phyloP scores from a whole-genome alignment of 2,329 filamentous ascomycete species.

The Fusarium devonianum region DNA sequence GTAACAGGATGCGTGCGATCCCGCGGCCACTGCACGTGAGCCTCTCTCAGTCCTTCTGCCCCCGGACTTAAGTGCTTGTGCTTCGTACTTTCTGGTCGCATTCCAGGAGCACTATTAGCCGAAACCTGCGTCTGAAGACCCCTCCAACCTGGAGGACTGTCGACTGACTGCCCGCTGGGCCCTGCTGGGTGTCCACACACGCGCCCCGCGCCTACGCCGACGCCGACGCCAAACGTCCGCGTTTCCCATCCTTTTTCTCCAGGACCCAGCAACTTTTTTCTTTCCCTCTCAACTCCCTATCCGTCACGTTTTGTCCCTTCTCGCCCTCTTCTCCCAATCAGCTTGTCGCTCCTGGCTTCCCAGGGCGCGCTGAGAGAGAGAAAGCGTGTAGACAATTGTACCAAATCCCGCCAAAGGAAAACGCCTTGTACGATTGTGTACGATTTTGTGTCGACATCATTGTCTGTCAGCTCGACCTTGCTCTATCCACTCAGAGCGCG shows the following conservation, averaged over 20 bases:
- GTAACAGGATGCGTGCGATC: too few relatives aligned
- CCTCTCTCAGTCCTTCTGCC: too few relatives aligned
- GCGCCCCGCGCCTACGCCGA: constrained; percentile 31
- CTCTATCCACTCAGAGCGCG: constrained; percentile 10
- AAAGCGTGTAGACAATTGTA: constrained; percentile 28
- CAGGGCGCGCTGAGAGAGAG: constrained; percentile 42
- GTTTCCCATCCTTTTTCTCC: constrained; percentile 28
- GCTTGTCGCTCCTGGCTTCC: constrained; percentile 40
- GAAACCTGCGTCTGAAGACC: constrained; percentile 32
- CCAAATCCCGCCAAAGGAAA: constrained; percentile 8
- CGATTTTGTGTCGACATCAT: constrained; percentile 5
- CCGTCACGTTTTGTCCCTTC: constrained; percentile 24
- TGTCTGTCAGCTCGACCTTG: background rate
- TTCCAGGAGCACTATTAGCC: constrained; percentile 29
- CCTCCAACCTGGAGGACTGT: too few relatives aligned
- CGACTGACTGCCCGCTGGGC: constrained; percentile 13
- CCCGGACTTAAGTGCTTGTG: too few relatives aligned
- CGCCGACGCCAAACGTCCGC: constrained; percentile 35
- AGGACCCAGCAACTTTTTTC: constrained; percentile 18
- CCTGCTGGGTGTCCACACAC: constrained; percentile 34
- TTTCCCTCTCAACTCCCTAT: constrained; percentile 13
- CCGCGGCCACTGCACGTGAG: too few relatives aligned
- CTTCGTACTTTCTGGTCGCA: too few relatives aligned
- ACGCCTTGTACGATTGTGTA: constrained; percentile 31
- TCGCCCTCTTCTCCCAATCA: constrained; percentile 31